Conservation (phyloP, 2,329 filamentous ascomycete genomes). For the Trichophyton equinum region DNA sequence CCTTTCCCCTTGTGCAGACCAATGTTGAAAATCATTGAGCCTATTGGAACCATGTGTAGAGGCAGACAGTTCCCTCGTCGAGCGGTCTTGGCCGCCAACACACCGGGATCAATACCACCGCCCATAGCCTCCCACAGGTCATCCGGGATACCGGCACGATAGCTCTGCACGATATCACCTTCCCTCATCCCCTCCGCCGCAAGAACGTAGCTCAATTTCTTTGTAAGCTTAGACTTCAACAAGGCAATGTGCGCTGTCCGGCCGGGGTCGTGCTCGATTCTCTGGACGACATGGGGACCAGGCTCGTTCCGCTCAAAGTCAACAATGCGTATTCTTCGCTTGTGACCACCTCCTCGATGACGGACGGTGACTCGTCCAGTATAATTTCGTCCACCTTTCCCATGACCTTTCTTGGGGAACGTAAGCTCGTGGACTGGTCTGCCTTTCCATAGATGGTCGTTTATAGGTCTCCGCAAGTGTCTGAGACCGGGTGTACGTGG, state of each 20-base stretch:
- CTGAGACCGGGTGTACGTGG: constrained; percentile 84
- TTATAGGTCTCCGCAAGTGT: constrained; percentile 82
- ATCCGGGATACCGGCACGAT: constrained; percentile 74
- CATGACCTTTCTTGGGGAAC: constrained; percentile 81
- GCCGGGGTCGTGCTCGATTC: constrained; percentile 92
- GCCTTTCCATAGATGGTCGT: constrained; percentile 95
- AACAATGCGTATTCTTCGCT: constrained; percentile 80
- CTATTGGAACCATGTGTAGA: constrained; percentile 87
- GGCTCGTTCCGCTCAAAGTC: constrained; percentile 72
- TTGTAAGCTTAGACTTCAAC: constrained; percentile 59
- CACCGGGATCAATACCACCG: constrained; percentile 82
- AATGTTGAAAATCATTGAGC: constrained; percentile 85
- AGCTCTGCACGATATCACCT: constrained; percentile 86
- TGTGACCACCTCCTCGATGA: constrained; percentile 83
- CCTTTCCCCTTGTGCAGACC: constrained; percentile 58
- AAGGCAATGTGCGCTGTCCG: constrained; percentile 89
- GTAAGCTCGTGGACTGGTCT: constrained; percentile 72
- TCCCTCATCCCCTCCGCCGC: constrained; percentile 89
- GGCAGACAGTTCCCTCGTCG: constrained; percentile 92
- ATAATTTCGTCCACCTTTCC: constrained; percentile 84
- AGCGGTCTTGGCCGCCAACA: constrained; percentile 85
- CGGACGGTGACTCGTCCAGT: constrained; percentile 75
- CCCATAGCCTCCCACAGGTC: constrained; percentile 86
- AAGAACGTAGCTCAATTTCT: constrained; percentile 76
- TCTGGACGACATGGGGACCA: constrained; percentile 76